phyloP scores from a whole-genome alignment of 176 grass and related monocot species.

The Carex parvula region DNA sequence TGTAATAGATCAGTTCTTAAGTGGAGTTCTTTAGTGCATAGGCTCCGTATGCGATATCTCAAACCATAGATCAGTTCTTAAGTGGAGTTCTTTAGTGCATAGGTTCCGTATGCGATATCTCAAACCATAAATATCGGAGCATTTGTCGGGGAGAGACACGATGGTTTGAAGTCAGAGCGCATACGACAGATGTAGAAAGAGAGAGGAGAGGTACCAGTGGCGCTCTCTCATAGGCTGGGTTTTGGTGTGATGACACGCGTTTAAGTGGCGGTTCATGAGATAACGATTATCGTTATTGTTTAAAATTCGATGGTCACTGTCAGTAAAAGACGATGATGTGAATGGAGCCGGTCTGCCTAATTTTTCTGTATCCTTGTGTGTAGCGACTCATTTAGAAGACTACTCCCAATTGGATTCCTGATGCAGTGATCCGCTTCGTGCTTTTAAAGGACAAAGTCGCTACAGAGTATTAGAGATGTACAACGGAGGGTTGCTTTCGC shows the following conservation, averaged over 20 bases:
- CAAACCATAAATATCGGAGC: background rate
- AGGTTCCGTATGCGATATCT: background rate
- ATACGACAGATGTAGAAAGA: slow-evolving; percentile 14
- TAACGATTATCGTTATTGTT: background rate
- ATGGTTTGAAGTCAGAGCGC: slow-evolving; percentile 24
- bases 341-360: background rate
- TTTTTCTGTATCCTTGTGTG: background rate
- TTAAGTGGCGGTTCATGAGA: background rate
- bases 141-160: background rate
- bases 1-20: slow-evolving; percentile 4
- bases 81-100: background rate
- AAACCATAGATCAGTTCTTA: no score
- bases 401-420: background rate
- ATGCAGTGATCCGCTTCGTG: background rate
- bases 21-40: background rate
- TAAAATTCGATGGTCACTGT: slow-evolving; percentile 14
- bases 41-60: background rate
- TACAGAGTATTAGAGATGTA: background rate
- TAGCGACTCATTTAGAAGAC: background rate
- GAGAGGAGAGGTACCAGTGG: slow-evolving; percentile 15
- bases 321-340: background rate
- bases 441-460: background rate
- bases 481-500: background rate
- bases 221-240: background rate
- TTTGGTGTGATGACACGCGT: slow-evolving; percentile 30